Evolutionary conservation across 1,284 basidiomycete genomes (phyloP).

Genomic region (Malassezia restricta): DNA sequence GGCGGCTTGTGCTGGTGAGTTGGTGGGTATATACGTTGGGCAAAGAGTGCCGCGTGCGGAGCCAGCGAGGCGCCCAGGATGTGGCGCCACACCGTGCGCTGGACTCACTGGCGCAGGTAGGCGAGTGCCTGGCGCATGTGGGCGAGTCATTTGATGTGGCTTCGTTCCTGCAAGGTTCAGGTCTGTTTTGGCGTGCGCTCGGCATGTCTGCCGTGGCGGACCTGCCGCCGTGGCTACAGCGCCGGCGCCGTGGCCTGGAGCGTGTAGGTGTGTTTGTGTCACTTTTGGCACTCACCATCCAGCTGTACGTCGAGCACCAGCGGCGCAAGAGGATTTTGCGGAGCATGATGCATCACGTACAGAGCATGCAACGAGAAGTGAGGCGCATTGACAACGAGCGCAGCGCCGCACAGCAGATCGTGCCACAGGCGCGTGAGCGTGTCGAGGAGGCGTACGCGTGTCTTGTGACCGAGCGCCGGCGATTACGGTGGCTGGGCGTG

Average conservation of each 20-base stretch:
- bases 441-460: neutral
- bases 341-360: neutral
- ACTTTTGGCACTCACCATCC: slow-evolving; percentile 20
- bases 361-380: slow-evolving; percentile 8
- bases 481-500: slow-evolving; percentile 11
- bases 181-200: slow-evolving; percentile 30
- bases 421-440: neutral
- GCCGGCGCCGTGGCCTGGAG: slow-evolving; percentile 26
- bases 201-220: slow-evolving; percentile 17
- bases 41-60: neutral
- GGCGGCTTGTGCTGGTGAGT: slow-evolving; percentile 7
- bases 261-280: slow-evolving; percentile 25
- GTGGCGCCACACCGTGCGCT: neutral
- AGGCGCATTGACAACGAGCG: neutral
- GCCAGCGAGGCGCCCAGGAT: neutral
- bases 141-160: slow-evolving; percentile 30
- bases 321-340: neutral
- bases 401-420: neutral
- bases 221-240: slow-evolving; percentile 10
- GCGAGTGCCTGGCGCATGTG: slow-evolving; percentile 8
- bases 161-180: slow-evolving; percentile 23
- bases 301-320: neutral
- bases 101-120: slow-evolving; percentile 1
- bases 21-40: neutral
- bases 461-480: neutral